phyloP scores from a whole-genome alignment of 371 early-diverging fungal genomes.

The Mortierella sp. region DNA sequence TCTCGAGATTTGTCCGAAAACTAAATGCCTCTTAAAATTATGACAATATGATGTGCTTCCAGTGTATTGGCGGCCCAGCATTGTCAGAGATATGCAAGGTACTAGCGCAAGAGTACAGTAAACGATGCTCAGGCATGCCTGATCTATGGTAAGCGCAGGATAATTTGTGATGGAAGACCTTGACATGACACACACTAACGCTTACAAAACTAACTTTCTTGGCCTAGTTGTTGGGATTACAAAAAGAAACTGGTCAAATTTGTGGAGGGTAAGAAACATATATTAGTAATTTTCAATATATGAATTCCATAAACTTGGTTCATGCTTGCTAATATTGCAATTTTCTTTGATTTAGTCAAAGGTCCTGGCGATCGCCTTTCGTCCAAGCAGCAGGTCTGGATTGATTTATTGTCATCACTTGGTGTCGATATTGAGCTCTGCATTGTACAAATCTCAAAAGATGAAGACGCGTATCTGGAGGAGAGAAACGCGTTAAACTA shows the following conservation, averaged over 20 bases:
- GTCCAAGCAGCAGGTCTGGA: constrained; percentile 81
- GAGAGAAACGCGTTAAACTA: constrained; percentile 32
- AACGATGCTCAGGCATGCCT: constrained; percentile 77
- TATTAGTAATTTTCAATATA: background rate
- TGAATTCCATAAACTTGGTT: background rate
- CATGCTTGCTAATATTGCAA: background rate
- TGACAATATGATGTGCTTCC: constrained; percentile 4
- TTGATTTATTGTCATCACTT: constrained; percentile 68
- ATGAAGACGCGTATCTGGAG: constrained; percentile 58
- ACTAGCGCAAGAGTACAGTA: constrained; percentile 74
- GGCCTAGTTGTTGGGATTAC: constrained; percentile 70
- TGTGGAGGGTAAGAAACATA: constrained; percentile 68
- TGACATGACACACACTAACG: background rate
- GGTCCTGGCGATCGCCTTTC: constrained; percentile 82
- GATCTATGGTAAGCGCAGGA: constrained; percentile 69
- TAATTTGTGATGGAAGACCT: background rate
- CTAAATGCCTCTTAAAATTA: background rate
- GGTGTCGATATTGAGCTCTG: constrained; percentile 77
- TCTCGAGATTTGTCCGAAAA: background rate
- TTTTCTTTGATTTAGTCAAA: constrained; percentile 66
- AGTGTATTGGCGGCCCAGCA: constrained; percentile 71
- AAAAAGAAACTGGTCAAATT: constrained; percentile 68
- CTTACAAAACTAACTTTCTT: background rate
- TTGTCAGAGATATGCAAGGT: constrained; percentile 69
- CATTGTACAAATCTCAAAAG: constrained; percentile 67